Evolutionary conservation across 129 eudicot species (phyloP), one percentile per base, ranked within the genome.

Genomic region (Pulicaria dysenterica): DNA sequence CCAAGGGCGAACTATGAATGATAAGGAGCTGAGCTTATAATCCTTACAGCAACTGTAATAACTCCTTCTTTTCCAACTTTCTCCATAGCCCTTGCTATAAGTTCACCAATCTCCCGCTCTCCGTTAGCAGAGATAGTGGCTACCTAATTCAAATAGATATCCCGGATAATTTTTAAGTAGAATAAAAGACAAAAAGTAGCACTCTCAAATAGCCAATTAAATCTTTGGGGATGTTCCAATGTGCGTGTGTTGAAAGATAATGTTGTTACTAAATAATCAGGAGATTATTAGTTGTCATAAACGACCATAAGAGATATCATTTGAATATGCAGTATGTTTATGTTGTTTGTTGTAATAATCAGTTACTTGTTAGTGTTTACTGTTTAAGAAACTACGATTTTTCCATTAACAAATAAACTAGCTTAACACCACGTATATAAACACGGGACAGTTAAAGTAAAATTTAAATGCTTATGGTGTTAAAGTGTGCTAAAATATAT

Each of bases 1-100:
- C 31, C 38, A 67, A 6, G 5, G 6, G 40, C 34, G 15, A n/a
- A 24, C 6, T 8, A 31, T 43, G 19, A 48, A 2, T 42, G 13
- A 61, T 36, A 15, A 68, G 56, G 54, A 24, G 3, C n/a, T 7
- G 70, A 63, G 50, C 2, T 39, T 7, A n/a, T 43, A 14, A 49
- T 60, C 43, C 97, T 88, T 67, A 94, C 99, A 61, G 89, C 81
- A 75, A 94, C 87, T 72, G 97, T 90, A 42, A 94, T 94, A 59
- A 94, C 91, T 59, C 99, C 97, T 72, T 90, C 91, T 84, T 94
- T 94, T 58, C 99, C 99, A 57, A 94, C 97, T 90, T 90, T 94
- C 79, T 88, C 99, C 99, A 94, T 88, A 44, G 99, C 99, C 50
- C 85, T 77, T 15, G 97, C 99, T 59, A 94, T 81, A 45, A 88